Percentiles rank a stretch among this genome's conserved stretches.
Conservation (phyloP, 2,329 filamentous ascomycete genomes). For the Ramichloridium luteum region DNA sequence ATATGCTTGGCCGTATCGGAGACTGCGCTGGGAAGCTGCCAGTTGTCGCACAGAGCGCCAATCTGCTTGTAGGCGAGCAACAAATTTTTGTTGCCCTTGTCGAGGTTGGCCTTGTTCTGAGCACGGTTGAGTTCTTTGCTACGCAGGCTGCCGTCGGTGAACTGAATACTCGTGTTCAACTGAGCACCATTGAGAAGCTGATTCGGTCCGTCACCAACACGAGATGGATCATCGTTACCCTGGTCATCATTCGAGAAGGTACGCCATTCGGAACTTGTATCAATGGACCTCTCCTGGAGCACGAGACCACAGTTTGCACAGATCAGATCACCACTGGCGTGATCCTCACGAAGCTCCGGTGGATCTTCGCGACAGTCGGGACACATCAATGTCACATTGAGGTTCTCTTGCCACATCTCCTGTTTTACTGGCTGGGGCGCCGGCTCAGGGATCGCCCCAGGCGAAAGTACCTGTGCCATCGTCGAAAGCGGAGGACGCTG, state of each 20-base stretch:
- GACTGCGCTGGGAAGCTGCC: constrained; percentile 67
- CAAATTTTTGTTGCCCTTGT: constrained; percentile 73
- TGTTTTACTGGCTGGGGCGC: constrained; percentile 25
- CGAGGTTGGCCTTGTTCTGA: constrained; percentile 67
- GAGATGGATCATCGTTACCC: constrained; percentile 88
- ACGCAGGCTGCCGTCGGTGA: constrained; percentile 59
- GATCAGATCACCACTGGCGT: constrained; percentile 82
- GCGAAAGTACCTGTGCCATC: constrained; percentile 30
- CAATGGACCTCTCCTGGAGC: constrained; percentile 79
- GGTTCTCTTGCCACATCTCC: constrained; percentile 61
- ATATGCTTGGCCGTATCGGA: constrained; percentile 87
- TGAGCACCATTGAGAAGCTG: constrained; percentile 81
- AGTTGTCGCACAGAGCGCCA: constrained; percentile 71
- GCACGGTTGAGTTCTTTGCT: constrained; percentile 67
- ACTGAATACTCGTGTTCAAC: constrained; percentile 77
- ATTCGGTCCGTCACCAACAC: constrained; percentile 91
- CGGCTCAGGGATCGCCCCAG: constrained; percentile 32
- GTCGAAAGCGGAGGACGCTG: constrained; percentile 20
- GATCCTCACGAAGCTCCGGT: constrained; percentile 88
- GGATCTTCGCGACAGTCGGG: constrained; percentile 83
- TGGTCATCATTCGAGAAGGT: constrained; percentile 98
- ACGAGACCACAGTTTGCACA: constrained; percentile 87
- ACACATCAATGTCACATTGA: constrained; percentile 76
- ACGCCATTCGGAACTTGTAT: constrained; percentile 94
- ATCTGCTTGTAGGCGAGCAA: constrained; percentile 82